phyloP scores from a whole-genome alignment of 2,329 filamentous ascomycete species.

The Alternaria panax region DNA sequence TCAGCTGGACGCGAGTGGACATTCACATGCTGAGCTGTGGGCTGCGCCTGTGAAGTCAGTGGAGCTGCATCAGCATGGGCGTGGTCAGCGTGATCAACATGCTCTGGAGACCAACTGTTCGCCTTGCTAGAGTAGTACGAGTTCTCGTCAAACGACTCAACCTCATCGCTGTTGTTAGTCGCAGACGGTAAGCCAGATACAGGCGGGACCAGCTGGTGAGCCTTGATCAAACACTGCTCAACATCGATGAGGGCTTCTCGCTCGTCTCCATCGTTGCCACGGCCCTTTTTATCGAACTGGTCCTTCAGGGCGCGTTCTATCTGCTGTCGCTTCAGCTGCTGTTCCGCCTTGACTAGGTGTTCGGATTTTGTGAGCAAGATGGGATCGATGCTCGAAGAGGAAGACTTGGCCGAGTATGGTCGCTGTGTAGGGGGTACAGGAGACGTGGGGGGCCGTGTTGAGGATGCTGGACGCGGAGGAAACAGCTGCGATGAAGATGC shows the following conservation, averaged over 20 bases:
- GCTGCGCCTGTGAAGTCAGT: constrained; percentile 39
- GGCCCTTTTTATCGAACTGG: constrained; percentile 70
- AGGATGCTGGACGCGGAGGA: constrained; percentile 42
- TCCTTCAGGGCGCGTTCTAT: constrained; percentile 80
- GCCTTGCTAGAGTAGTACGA: constrained; percentile 94
- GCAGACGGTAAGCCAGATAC: constrained; percentile 64
- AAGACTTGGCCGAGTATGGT: constrained; percentile 52
- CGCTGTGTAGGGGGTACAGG: constrained; percentile 38
- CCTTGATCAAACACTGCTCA: constrained; percentile 58
- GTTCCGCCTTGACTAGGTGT: constrained; percentile 80
- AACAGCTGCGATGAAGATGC: constrained; percentile 34
- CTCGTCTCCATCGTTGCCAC: constrained; percentile 61
- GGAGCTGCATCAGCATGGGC: constrained; percentile 40
- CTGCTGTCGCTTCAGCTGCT: constrained; percentile 79
- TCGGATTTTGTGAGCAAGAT: constrained; percentile 87
- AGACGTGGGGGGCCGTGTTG: constrained; percentile 32
- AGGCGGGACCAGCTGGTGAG: constrained; percentile 76
- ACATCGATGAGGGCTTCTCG: constrained; percentile 52
- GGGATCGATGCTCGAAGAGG: constrained; percentile 76
- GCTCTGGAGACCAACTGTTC: constrained; percentile 74
- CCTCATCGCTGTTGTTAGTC: constrained; percentile 69
- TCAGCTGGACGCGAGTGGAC: constrained; percentile 22
- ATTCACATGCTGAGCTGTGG: constrained; percentile 28
- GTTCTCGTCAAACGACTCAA: constrained; percentile 89
- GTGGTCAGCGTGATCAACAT: constrained; percentile 42